Base-by-base conservation (phyloP, 148 eudicot species). In the Camellia sinensis region DNA sequence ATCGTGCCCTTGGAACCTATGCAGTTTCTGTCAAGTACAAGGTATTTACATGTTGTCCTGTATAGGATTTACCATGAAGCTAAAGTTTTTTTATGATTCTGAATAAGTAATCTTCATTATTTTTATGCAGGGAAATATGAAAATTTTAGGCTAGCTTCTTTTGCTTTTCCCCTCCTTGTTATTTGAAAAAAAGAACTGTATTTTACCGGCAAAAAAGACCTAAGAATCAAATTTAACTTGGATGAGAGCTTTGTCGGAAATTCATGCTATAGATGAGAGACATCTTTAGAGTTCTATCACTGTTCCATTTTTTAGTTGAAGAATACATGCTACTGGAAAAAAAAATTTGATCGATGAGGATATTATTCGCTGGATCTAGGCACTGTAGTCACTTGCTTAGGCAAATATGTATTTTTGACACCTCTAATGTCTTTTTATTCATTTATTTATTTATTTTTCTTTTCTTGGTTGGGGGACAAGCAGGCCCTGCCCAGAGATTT, bases 1-100 rank as follows among this genome's bases (percentile, higher is more conserved):
- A 96, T 81, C 99, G 99, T 22, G 97, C 99, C 62, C 90, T 96
- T 64, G 94, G 94, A 65, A 91, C 90, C 44, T 94, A 73, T 84
- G 99, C 99, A 37, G 80, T 86, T 74, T 87, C 92, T 73, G 99
- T 94, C 85, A 91, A 85, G 53, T 96, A 96, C 78, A 94, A 90
- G 98, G 98, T 93, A 71, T 8, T 14, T 67, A n/a, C 44, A 21
- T 8, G 57, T 46, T n/a, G n/a, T n/a, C 52, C 50, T 14, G 52
- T 1, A 3, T 10, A n/a, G 21, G 61, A 9, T 48, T 77, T 60
- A 19, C 45, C 11, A 53, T 22, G 18, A 6, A 67, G 64, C 19
- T 1, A 18, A 19, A 11, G 15, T 46, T 29, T 9, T 45, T 45
- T n/a, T 8, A 29, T 48, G 13, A 45, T 70, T 4, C 13, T 70